A percentile compares a stretch with the other conserved stretches of the same genome.
These are phyloP conservation scores for Asclepias syriaca DNA, from an alignment of 257 asterid genomes.

Conservation along the genomic window DNA sequence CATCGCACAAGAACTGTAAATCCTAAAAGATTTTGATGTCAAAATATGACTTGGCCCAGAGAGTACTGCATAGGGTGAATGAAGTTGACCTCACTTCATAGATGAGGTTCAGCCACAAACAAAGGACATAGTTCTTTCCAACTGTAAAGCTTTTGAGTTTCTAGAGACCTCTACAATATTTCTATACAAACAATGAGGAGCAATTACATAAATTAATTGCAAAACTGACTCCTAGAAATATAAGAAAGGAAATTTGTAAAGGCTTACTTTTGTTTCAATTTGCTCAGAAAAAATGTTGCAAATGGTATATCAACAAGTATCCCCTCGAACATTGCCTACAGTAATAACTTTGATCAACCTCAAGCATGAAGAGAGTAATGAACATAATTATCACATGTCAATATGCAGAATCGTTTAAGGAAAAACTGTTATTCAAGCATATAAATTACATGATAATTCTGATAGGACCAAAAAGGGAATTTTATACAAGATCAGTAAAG, in stretches of 20 bases:
- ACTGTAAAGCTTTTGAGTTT: neutral
- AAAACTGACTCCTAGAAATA: neutral
- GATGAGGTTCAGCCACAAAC: neutral
- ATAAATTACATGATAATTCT: neutral
- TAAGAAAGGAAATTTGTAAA: conserved; percentile 8
- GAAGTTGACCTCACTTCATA: conserved; percentile 3
- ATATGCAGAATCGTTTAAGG: neutral
- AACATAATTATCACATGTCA: neutral
- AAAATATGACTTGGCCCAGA: neutral
- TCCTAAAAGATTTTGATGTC: neutral
- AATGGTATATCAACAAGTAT: conserved; percentile 96
- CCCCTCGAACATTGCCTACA: conserved; percentile 98
- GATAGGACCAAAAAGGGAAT: neutral
- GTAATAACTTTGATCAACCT: conserved; percentile 8
- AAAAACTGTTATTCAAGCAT: neutral
- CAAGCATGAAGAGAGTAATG: neutral
- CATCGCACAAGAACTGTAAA: neutral
- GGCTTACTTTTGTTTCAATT: conserved; percentile 92
- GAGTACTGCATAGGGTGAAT: neutral
- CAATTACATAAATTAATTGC: neutral
- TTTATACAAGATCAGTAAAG: neutral
- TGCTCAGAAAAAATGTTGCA: conserved; percentile 97
- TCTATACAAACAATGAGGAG: neutral
- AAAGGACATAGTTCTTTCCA: neutral
- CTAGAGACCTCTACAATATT: neutral